Conservation (phyloP, 371 early-diverging fungal genomes). For the Vittaforma corneae region DNA sequence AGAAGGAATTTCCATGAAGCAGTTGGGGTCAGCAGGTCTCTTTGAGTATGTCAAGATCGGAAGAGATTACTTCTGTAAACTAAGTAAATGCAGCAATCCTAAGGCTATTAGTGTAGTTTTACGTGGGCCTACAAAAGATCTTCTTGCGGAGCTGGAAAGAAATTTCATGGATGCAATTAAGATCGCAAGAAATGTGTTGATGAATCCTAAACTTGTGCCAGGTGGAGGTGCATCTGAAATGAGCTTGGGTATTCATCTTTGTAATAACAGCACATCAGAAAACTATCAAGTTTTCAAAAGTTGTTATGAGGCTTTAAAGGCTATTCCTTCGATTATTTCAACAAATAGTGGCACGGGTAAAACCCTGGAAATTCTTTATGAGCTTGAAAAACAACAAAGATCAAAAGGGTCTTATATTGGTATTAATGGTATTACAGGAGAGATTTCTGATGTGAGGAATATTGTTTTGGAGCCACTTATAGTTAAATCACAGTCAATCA, state of each 20-base stretch:
- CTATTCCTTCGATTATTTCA: slow-evolving; percentile 88
- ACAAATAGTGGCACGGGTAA: slow-evolving; percentile 78
- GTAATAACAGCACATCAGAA: neutral
- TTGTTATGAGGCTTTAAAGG: slow-evolving; percentile 83
- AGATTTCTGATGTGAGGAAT: slow-evolving; percentile 80
- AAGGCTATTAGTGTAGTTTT: slow-evolving; percentile 94
- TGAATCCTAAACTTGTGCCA: slow-evolving; percentile 76
- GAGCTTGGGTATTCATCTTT: slow-evolving; percentile 63
- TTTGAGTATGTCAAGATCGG: slow-evolving; percentile 93
- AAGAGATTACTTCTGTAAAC: slow-evolving; percentile 70
- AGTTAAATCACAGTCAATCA: slow-evolving; percentile 94
- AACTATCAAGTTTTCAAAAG: slow-evolving; percentile 48
- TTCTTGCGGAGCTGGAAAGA: slow-evolving; percentile 92
- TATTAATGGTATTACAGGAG: slow-evolving; percentile 84
- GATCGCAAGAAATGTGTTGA: slow-evolving; percentile 90
- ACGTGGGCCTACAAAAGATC: slow-evolving; percentile 93
- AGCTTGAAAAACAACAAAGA: slow-evolving; percentile 86
- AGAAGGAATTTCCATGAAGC: slow-evolving; percentile 82
- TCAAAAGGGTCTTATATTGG: slow-evolving; percentile 69
- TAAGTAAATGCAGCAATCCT: slow-evolving; percentile 82
- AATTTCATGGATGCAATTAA: slow-evolving; percentile 97
- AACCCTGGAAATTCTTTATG: slow-evolving; percentile 75
- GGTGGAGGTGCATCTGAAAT: slow-evolving; percentile 99
- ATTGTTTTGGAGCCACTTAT: slow-evolving; percentile 96
- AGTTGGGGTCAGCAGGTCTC: slow-evolving; percentile 87